Percentiles rank a stretch among this genome's conserved stretches.
These are phyloP conservation scores for Pyrus hybrid DNA, from an alignment of 331 rosid genomes.

Conservation along the genomic window DNA sequence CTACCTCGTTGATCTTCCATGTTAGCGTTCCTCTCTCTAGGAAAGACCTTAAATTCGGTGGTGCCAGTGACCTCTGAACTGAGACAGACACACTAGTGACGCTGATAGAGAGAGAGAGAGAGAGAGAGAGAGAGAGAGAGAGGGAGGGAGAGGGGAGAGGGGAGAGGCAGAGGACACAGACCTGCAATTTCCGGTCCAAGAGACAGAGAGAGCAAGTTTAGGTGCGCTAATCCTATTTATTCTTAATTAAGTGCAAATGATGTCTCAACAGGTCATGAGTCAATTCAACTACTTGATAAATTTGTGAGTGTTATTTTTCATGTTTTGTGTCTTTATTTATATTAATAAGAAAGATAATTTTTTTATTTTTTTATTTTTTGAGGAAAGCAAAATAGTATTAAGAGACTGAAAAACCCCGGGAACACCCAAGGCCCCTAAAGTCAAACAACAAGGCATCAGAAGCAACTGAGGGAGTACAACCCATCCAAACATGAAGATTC, in stretches of 20 bases:
- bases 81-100: neutral
- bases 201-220: neutral
- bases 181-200: neutral
- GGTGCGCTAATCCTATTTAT: neutral
- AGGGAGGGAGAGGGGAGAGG: neutral
- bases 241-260: too few species aligned
- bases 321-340: too few species aligned
- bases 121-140: neutral
- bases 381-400: too few species aligned
- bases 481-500: too few species aligned
- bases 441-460: too few species aligned
- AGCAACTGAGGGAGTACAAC: too few species aligned
- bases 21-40: neutral
- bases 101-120: too few species aligned
- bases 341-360: too few species aligned
- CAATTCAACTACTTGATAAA: neutral
- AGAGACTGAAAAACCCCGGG: too few species aligned
- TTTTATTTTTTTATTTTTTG: too few species aligned
- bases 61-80: neutral
- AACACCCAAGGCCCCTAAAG: too few species aligned
- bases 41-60: conserved; percentile 1
- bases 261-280: neutral
- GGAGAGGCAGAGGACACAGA: neutral
- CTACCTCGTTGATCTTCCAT: conserved; percentile 18
- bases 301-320: too few species aligned